Evolutionary conservation across 371 early-diverging fungal genomes (phyloP).

Genomic region (Racocetra persica): DNA sequence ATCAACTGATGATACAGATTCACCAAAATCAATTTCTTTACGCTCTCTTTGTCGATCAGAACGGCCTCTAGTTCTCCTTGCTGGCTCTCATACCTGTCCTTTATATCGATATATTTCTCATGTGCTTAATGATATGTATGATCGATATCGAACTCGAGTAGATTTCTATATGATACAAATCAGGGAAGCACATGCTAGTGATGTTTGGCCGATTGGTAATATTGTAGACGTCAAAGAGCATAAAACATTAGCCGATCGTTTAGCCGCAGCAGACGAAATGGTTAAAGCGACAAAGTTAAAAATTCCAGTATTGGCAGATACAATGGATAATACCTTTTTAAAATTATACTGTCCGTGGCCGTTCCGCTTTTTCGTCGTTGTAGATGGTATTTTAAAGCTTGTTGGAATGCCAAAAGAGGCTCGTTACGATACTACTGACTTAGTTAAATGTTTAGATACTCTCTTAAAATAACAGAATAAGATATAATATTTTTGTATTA

Average conservation of each 20-base stretch:
- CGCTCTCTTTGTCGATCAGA: constrained; percentile 27
- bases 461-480: no score
- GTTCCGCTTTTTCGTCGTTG: constrained; percentile 37
- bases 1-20: no score
- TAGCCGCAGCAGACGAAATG: constrained; percentile 31
- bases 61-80: constrained; percentile 41
- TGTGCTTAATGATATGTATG: constrained; percentile 37
- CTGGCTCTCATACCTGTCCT: constrained; percentile 41
- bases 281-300: constrained; percentile 17
- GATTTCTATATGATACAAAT: constrained; percentile 42
- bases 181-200: constrained; percentile 40
- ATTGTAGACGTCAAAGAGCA: constrained; percentile 36
- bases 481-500: no score
- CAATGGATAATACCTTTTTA: constrained; percentile 35
- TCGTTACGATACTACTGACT: constrained; percentile 33
- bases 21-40: not conserved
- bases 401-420: constrained; percentile 42
- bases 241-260: constrained; percentile 28
- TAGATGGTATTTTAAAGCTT: constrained; percentile 41
- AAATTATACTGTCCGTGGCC: constrained; percentile 39
- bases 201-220: constrained; percentile 44
- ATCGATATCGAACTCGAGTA: not conserved
- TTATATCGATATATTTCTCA: constrained; percentile 40
- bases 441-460: no score
- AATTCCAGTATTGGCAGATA: constrained; percentile 37